Evolutionary conservation across 208 protist genomes (phyloP), one percentile per base, ranked within the genome.

Genomic region (Leishmania amazonensis): DNA sequence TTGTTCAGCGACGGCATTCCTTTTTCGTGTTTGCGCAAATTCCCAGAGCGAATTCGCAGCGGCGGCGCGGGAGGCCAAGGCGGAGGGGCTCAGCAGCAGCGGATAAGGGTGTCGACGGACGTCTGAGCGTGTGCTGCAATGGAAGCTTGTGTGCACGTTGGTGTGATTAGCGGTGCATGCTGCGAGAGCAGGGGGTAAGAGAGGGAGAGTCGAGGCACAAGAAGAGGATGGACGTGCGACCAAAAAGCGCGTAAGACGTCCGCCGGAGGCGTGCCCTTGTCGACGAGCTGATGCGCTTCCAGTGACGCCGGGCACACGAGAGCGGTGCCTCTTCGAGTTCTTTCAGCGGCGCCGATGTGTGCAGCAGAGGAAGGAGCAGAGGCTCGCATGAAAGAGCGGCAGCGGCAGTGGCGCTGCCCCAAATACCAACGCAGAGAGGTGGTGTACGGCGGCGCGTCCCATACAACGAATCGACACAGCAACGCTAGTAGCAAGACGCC

Each of bases 1-100:
- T 89, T 94, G 78, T 89, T 90, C 57, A 88, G 83, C 35, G 78
- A 83, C 8, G 87, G 64, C 93, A 96, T 94, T 51, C 40, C 13
- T 9, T 53, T 7, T 53, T 31, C 45, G 57, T 31, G 24, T 28
- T 31, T 35, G 11, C 21, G 62, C 8, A 15, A 68, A 0, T 38
- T 1, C n/a, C 8, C 24, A 11, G 8, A 31, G 24, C 9, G 17
- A 49, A 11, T 35, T 35, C 40, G 42, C 19, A 3, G 67, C 21
- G 42, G n/a, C 60, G 11, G 28, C 4, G 60, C 60, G 28, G 28
- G 7, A 5, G 28, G 31, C 31, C 13, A 15, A 31, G 62, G 4
- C 4, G 62, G 31, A 38, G 28, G 9, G 3, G 8, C 62, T 68
- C 62, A 31, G 68, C 68, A 31, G 68, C 68, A 42, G 71, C 35